Evolutionary conservation across 768 basidiomycete genomes (phyloP).

Genomic region (Chlorophyllum brunneum): DNA sequence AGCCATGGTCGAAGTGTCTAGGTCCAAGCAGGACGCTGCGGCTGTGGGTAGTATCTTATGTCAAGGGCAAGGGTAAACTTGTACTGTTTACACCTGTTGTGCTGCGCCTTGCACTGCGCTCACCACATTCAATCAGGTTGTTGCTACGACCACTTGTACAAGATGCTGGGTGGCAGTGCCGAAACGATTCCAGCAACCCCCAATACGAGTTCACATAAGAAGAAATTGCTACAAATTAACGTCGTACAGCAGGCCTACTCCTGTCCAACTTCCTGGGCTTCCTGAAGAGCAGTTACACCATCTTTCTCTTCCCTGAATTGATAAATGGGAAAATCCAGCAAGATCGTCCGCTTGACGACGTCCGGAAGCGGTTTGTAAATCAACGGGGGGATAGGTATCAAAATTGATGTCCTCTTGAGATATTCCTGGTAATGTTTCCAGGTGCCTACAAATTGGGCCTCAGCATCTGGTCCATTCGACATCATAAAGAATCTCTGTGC

Average conservation of each 20-base stretch:
- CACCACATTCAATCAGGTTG: neutral
- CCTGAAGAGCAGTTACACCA: constrained; percentile 38
- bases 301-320: constrained; percentile 51
- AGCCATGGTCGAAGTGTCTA: constrained; percentile 30
- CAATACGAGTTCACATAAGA: too few species aligned
- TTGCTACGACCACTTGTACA: neutral
- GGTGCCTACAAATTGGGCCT: constrained; percentile 27
- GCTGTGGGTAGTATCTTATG: constrained; percentile 5
- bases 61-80: constrained; percentile 8
- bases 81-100: constrained; percentile 9
- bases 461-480: constrained; percentile 35
- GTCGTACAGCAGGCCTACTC: neutral
- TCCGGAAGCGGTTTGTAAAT: constrained; percentile 50
- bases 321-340: constrained; percentile 64
- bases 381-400: constrained; percentile 55
- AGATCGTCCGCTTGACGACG: constrained; percentile 47
- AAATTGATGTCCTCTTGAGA: constrained; percentile 51
- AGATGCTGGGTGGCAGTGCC: neutral
- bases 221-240: too few species aligned
- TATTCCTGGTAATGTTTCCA: constrained; percentile 57
- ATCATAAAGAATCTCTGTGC: constrained; percentile 57
- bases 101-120: neutral
- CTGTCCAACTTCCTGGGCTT: constrained; percentile 19
- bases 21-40: constrained; percentile 12
- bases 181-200: neutral